A percentile compares a stretch with the other conserved stretches of the same genome.
Evolutionary conservation across 768 basidiomycete species (phyloP).

Genomic region (Auriscalpium microsporum): DNA sequence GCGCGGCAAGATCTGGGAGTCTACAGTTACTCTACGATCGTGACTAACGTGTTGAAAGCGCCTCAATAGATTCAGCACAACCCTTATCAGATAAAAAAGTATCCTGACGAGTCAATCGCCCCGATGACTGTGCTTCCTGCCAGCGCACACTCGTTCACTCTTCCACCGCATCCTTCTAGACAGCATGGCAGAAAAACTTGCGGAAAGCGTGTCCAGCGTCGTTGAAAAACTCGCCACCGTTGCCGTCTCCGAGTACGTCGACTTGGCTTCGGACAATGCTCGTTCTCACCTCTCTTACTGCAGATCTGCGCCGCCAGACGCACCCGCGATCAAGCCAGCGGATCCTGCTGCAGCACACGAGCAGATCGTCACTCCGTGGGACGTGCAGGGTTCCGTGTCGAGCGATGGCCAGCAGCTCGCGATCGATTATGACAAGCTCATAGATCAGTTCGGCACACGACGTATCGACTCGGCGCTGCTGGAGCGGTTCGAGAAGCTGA

Average conservation of each 20-base stretch:
- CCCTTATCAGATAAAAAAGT: too few species aligned
- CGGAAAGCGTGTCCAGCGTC: background rate
- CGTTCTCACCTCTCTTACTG: background rate
- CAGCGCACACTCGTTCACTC: too few species aligned
- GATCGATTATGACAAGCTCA: conserved; percentile 95
- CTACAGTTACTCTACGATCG: too few species aligned
- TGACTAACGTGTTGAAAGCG: too few species aligned
- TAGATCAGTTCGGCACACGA: conserved; percentile 89
- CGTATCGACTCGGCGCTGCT: conserved; percentile 68
- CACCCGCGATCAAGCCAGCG: conserved; percentile 25
- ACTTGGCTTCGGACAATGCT: background rate
- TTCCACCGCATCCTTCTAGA: too few species aligned
- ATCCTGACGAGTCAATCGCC: too few species aligned
- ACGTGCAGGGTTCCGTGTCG: conserved; percentile 86
- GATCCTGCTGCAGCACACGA: conserved; percentile 30
- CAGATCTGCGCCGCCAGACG: background rate
- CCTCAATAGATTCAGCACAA: too few species aligned
- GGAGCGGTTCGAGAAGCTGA: conserved; percentile 83
- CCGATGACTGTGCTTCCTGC: too few species aligned
- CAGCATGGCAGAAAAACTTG: too few species aligned
- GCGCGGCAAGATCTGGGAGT: too few species aligned
- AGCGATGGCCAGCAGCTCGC: conserved; percentile 84
- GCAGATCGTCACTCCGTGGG: conserved; percentile 95
- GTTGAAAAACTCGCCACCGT: background rate
- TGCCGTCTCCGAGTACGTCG: background rate